Evolutionary conservation across 345 rosid genomes (phyloP).

Genomic region (Pugionium cornutum): DNA sequence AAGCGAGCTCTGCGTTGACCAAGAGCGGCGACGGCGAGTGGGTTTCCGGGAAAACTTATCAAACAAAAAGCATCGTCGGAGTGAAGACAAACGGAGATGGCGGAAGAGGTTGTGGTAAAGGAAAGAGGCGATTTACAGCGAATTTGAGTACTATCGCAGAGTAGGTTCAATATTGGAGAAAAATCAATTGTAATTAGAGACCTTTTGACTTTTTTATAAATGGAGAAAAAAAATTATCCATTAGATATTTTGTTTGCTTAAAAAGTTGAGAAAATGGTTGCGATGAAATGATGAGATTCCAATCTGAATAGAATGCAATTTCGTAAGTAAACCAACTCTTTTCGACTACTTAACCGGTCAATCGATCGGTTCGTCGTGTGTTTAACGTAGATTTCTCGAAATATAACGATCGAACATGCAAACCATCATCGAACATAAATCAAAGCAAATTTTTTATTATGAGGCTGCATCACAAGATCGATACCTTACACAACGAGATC

Average conservation of each 20-base stretch:
- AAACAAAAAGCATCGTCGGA: slow-evolving; percentile 4
- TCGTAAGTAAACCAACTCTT: not conserved
- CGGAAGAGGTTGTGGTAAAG: slow-evolving; percentile 38
- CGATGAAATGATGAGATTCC: slow-evolving; percentile 23
- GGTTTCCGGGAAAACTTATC: slow-evolving; percentile 16
- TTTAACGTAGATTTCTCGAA: slow-evolving; percentile 9
- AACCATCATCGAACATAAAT: too few species aligned
- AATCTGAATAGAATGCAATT: slow-evolving; percentile 23
- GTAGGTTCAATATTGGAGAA: slow-evolving; percentile 40
- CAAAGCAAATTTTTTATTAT: too few species aligned
- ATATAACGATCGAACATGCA: too few species aligned
- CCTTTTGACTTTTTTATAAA: slow-evolving; percentile 18
- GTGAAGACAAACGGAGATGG: slow-evolving; percentile 24
- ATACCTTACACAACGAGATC: slow-evolving; percentile 45
- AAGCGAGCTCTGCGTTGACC: slow-evolving; percentile 84
- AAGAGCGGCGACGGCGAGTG: slow-evolving; percentile 35
- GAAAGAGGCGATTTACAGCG: slow-evolving; percentile 51
- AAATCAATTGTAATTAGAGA: slow-evolving; percentile 36
- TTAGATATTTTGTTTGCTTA: slow-evolving; percentile 11
- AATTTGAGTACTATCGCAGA: slow-evolving; percentile 74
- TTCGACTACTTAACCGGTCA: too few species aligned
- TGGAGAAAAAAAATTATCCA: slow-evolving; percentile 16
- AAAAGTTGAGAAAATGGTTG: too few species aligned
- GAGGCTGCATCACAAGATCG: not conserved
- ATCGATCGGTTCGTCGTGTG: not conserved